Conservation (phyloP, 208 protist species). For the Leptomonas pyrrhocoris region DNA sequence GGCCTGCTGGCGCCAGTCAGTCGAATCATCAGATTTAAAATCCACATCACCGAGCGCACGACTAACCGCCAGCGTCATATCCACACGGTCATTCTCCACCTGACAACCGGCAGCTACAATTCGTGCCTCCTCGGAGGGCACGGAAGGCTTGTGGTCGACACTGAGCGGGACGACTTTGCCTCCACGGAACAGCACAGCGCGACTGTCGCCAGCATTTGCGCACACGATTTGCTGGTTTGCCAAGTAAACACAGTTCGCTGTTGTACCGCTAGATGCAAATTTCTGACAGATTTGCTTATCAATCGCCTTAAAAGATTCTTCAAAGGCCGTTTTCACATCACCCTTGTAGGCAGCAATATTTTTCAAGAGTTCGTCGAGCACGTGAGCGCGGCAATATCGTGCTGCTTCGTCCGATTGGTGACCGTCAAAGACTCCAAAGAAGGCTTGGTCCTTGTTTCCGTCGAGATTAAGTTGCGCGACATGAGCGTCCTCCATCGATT, state of each 20-base stretch:
- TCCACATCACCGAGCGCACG: slow-evolving; percentile 94
- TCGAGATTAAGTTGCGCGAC: slow-evolving; percentile 83
- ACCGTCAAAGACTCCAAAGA: slow-evolving; percentile 92
- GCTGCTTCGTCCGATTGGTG: slow-evolving; percentile 86
- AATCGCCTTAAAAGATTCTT: slow-evolving; percentile 67
- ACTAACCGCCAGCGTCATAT: slow-evolving; percentile 93
- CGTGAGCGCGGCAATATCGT: slow-evolving; percentile 72
- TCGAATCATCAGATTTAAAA: slow-evolving; percentile 79
- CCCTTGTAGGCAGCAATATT: slow-evolving; percentile 33
- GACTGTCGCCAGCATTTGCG: slow-evolving; percentile 93
- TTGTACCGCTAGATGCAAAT: slow-evolving; percentile 77
- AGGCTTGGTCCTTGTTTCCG: slow-evolving; percentile 66
- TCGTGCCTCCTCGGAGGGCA: slow-evolving; percentile 67
- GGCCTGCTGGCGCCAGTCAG: slow-evolving; percentile 70
- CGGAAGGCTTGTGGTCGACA: slow-evolving; percentile 89
- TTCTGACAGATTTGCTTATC: slow-evolving; percentile 74
- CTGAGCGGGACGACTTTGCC: slow-evolving; percentile 78
- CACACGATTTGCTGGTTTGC: slow-evolving; percentile 64
- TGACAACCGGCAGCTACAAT: slow-evolving; percentile 88
- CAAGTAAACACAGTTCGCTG: slow-evolving; percentile 85
- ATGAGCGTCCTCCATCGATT: slow-evolving; percentile 93
- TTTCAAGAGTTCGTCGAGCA: slow-evolving; percentile 74
- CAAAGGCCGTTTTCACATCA: slow-evolving; percentile 52
- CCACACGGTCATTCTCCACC: slow-evolving; percentile 88
- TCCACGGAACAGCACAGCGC: slow-evolving; percentile 83